Conservation (phyloP, 768 basidiomycete genomes). For the Leccinum broughii region DNA sequence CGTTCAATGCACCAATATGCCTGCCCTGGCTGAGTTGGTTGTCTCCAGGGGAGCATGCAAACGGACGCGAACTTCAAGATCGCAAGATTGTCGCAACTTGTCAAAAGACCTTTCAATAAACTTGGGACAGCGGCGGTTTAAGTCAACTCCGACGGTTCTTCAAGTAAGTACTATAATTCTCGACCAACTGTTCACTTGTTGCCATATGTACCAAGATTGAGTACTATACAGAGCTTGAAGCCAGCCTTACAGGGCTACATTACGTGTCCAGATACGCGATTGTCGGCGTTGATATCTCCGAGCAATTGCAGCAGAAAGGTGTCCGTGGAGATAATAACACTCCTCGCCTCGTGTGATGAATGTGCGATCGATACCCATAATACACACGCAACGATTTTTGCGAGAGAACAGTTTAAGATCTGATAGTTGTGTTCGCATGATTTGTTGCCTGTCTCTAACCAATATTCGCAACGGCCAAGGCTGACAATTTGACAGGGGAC, state of each 20-base stretch:
- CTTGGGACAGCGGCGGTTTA: neutral
- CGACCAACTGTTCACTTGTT: neutral
- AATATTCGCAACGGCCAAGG: neutral
- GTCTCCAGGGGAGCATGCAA: neutral
- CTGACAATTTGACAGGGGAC: neutral
- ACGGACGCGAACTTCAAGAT: constrained; percentile 1
- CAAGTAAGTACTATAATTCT: neutral
- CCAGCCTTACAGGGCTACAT: constrained; percentile 9
- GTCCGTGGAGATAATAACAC: constrained; percentile 3
- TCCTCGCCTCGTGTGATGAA: neutral
- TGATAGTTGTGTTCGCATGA: neutral
- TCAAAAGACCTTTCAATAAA: neutral
- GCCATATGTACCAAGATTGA: neutral
- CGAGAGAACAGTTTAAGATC: neutral
- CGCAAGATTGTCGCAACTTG: too few species aligned
- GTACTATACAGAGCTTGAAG: neutral
- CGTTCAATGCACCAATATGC: neutral
- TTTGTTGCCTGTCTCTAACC: neutral
- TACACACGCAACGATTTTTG: constrained; percentile 1
- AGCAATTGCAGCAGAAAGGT: neutral
- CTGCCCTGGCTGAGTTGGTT: neutral
- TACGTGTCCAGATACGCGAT: constrained; percentile 14
- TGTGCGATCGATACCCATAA: constrained; percentile 1
- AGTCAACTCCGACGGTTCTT: neutral
- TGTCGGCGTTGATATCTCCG: constrained; percentile 15